Evolutionary conservation across 1,284 basidiomycete species (phyloP), one percentile per base, ranked within the genome.

Genomic region (Moesziomyces parantarcticus): DNA sequence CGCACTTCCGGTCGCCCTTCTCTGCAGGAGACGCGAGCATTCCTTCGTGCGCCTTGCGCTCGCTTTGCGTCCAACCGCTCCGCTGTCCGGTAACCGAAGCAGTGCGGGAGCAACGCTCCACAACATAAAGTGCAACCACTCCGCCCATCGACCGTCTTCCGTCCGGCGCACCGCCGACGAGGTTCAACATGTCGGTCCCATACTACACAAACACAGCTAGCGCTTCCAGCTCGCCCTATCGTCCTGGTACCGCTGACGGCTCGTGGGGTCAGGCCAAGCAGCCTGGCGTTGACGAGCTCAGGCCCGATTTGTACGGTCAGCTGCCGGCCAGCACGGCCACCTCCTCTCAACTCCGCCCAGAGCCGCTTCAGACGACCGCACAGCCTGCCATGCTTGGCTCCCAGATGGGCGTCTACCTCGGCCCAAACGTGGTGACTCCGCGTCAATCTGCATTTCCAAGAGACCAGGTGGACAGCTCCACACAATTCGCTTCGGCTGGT

Each of bases 401-500:
- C 10, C 62, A 53, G 36, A 43, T 55, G 36, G 50, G 47, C 16
- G 21, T 44, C 23, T 62, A 58, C 32, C 48, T 58, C 18, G 59
- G 58, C 23, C 49, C 58, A 1, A 71, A 65, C 23, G 62, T 52
- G 26, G 50, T 64, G 32, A 71, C 68, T 14, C 68, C 68, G 1
- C 61, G 62, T 10, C 68, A 71, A 29, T 42, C 50, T 16, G 48
- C 55, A 9, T 71, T 71, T 25, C 39, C 68, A 11, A 39, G 68
- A 11, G 62, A 61, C 23, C 68, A 65, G 54, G 20, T 71, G 11
- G 62, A 65, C 8, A 34, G 46, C 9, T 22, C 42, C 8, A 8
- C 48, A 1, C 58, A 68, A 3, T 62, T 62, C 16, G 44, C 43
- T 18, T 42, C 59, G 1, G 13, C 48, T 6, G 55, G 39, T 9